These are phyloP conservation scores for Aristolochia californica DNA, from an alignment of 164 flowering plant species.

Conservation along the genomic window DNA sequence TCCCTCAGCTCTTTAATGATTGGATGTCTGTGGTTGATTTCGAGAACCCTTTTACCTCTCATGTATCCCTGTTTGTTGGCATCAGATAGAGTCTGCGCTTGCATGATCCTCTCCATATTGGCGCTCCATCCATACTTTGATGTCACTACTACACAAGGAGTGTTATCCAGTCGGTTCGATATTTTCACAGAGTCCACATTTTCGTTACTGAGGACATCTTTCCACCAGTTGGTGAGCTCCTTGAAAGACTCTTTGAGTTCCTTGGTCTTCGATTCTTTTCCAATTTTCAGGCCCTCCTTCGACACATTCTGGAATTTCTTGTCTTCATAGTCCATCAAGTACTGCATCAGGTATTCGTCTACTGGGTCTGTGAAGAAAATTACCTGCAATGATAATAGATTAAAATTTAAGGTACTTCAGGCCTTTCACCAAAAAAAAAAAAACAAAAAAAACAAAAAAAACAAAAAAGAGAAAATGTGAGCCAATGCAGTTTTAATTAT, in stretches of 20 bases:
- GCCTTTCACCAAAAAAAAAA: too few relatives aligned
- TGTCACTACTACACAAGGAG: constrained; percentile 95
- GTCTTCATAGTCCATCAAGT: constrained; percentile 94
- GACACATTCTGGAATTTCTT: constrained; percentile 93
- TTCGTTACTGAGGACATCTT: constrained; percentile 57
- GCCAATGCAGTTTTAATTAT: background rate
- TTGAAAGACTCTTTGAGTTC: constrained; percentile 89
- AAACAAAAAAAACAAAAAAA: background rate
- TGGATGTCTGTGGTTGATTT: constrained; percentile 92
- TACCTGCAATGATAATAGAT: constrained; percentile 40
- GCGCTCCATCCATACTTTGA: constrained; percentile 98
- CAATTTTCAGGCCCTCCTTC: constrained; percentile 90
- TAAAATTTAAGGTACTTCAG: background rate
- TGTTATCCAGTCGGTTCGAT: constrained; percentile 75
- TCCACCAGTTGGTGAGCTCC: constrained; percentile 97
- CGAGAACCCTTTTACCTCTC: constrained; percentile 96
- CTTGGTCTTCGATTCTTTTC: constrained; percentile 73
- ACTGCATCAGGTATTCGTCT: constrained; percentile 95
- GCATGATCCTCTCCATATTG: constrained; percentile 97
- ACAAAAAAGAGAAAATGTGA: background rate
- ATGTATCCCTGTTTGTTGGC: constrained; percentile 88
- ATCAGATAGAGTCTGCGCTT: constrained; percentile 90
- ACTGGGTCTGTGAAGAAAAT: constrained; percentile 98
- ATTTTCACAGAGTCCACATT: constrained; percentile 89
- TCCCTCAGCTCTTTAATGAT: constrained; percentile 88